These are phyloP conservation scores for Nannochloropsis gaditana DNA, from an alignment of 108 stramenopile species.

Conservation along the genomic window DNA sequence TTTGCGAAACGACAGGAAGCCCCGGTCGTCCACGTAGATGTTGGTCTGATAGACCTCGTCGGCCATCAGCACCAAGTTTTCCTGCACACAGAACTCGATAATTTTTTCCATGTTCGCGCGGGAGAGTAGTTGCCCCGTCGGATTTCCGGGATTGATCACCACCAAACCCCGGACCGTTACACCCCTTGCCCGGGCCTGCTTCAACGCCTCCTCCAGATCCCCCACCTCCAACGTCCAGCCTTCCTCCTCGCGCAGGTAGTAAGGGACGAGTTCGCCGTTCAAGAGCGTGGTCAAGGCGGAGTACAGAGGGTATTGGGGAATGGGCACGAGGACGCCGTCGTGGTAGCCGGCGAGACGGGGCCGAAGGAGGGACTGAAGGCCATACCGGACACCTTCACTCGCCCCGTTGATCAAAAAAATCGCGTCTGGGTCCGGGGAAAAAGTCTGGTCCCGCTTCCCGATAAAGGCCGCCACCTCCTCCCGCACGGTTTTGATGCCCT, in stretches of 20 bases:
- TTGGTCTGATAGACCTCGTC: constrained; percentile 95
- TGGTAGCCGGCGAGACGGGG: constrained; percentile 29
- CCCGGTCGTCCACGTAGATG: constrained; percentile 65
- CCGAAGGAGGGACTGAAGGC: constrained; percentile 63
- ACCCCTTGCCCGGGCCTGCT: constrained; percentile 64
- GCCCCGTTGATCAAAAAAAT: constrained; percentile 91
- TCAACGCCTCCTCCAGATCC: constrained; percentile 63
- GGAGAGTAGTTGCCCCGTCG: constrained; percentile 77
- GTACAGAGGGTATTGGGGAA: constrained; percentile 94
- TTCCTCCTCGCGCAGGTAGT: constrained; percentile 69
- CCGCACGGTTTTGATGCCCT: constrained; percentile 66
- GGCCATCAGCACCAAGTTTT: constrained; percentile 72
- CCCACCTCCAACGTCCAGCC: constrained; percentile 72
- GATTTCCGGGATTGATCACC: constrained; percentile 93
- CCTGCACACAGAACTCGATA: constrained; percentile 67
- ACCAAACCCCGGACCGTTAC: constrained; percentile 65
- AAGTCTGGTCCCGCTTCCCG: constrained; percentile 64
- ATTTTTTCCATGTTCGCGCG: constrained; percentile 69
- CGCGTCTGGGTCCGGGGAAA: constrained; percentile 61
- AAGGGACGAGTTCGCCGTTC: constrained; percentile 74
- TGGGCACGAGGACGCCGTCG: constrained; percentile 74
- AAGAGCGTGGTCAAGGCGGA: constrained; percentile 70
- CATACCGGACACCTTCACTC: constrained; percentile 65
- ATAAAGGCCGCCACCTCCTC: constrained; percentile 81
- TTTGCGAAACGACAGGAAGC: constrained; percentile 74